Evolutionary conservation across 176 grass and related monocot genomes (phyloP).

Genomic region (Aegilops umbellulata): DNA sequence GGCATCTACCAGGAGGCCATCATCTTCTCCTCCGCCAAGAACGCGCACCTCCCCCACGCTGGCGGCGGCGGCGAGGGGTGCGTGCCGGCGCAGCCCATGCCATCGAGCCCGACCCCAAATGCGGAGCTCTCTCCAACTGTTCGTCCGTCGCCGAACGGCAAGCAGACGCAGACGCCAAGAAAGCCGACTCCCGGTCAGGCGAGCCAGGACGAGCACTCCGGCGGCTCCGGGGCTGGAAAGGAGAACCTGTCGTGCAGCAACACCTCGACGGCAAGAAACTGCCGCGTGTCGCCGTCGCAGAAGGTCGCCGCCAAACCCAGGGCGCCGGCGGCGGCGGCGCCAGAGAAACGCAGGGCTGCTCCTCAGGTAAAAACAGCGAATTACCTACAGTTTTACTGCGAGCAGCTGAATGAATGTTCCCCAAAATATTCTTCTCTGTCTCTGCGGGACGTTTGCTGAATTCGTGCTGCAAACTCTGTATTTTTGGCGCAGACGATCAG

Average conservation of each 20-base stretch:
- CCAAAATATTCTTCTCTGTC: background rate
- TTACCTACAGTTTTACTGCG: background rate
- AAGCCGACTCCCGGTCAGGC: slow-evolving; percentile 11
- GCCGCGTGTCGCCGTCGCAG: slow-evolving; percentile 42
- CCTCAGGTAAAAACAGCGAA: slow-evolving; percentile 35
- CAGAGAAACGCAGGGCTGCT: slow-evolving; percentile 45
- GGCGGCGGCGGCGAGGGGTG: background rate
- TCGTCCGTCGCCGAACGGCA: slow-evolving; percentile 32
- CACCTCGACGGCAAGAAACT: slow-evolving; percentile 34
- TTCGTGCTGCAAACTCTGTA: background rate
- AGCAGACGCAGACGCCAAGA: slow-evolving; percentile 39
- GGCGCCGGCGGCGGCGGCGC: background rate
- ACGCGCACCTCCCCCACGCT: slow-evolving; percentile 22
- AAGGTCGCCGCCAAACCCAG: slow-evolving; percentile 41
- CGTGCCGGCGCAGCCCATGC: slow-evolving; percentile 31
- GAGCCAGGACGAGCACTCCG: slow-evolving; percentile 26
- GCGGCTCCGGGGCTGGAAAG: slow-evolving; percentile 37
- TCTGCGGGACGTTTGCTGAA: background rate
- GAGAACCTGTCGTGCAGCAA: slow-evolving; percentile 73
- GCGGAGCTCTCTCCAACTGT: slow-evolving; percentile 15
- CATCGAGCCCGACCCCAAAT: slow-evolving; percentile 19
- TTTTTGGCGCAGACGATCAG: slow-evolving; percentile 32
- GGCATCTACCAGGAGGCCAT: slow-evolving; percentile 94
- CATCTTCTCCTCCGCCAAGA: slow-evolving; percentile 57
- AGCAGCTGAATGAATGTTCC: background rate